A percentile compares a stretch with the other conserved stretches of the same genome.
Evolutionary conservation across 2,329 filamentous ascomycete genomes (phyloP).

Genomic region (Incumbomyces delicatus): DNA sequence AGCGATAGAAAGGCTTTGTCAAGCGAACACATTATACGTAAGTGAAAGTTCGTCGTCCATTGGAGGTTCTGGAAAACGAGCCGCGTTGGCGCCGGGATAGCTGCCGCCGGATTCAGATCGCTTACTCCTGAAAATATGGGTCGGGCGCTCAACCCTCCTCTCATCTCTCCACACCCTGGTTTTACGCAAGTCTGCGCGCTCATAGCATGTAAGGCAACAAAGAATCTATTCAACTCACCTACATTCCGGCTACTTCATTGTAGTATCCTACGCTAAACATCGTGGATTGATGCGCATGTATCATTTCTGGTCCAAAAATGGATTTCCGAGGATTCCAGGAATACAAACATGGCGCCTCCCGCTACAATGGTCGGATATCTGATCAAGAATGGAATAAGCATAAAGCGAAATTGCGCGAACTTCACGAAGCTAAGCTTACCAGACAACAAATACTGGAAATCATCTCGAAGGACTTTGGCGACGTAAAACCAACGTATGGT

Average conservation of each 20-base stretch:
- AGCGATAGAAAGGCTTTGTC: no score
- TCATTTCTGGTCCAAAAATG: background rate
- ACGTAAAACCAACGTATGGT: constrained; percentile 6
- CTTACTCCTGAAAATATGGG: no score
- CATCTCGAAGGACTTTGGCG: constrained; percentile 5
- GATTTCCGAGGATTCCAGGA: constrained; percentile 5
- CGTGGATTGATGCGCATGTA: no score
- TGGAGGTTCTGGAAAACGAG: no score
- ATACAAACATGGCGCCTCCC: constrained; percentile 8
- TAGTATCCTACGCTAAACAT: no score
- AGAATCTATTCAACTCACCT: background rate
- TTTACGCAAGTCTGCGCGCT: background rate
- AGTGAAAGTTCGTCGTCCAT: background rate
- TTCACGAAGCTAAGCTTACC: constrained; percentile 2
- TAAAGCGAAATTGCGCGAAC: constrained; percentile 2
- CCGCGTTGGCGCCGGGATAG: background rate
- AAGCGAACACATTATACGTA: background rate
- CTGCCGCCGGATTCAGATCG: background rate
- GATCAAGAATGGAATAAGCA: constrained; percentile 10
- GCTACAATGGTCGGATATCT: constrained; percentile 11
- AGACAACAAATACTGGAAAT: constrained; percentile 7
- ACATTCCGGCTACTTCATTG: background rate
- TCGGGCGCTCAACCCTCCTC: background rate
- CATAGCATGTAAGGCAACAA: background rate
- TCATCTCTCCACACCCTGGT: background rate